Evolutionary conservation across 306 rosid species (phyloP).

Genomic region (Fagus sylvatica): DNA sequence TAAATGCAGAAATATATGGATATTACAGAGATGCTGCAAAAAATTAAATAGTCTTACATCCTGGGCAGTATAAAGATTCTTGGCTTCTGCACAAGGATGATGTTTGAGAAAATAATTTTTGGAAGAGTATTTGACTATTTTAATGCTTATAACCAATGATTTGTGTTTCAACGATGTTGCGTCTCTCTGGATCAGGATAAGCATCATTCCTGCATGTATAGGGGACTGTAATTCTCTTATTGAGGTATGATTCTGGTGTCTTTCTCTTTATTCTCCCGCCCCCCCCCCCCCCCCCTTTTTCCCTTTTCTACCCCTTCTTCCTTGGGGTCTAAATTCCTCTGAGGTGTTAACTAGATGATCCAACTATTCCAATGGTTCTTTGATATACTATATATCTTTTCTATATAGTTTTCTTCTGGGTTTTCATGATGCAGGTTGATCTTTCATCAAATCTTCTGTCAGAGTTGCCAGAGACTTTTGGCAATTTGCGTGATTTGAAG

Average conservation of each 20-base stretch:
- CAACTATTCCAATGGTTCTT: background rate
- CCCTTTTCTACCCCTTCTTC: conserved; percentile 1
- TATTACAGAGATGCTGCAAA: background rate
- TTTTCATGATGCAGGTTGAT: conserved; percentile 53
- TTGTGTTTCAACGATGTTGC: background rate
- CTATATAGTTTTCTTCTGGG: conserved; percentile 13
- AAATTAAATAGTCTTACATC: background rate
- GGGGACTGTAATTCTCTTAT: conserved; percentile 77
- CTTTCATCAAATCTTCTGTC: conserved; percentile 77
- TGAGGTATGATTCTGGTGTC: conserved; percentile 53
- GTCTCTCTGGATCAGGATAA: conserved; percentile 57
- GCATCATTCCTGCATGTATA: conserved; percentile 44
- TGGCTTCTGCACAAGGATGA: too few relatives aligned
- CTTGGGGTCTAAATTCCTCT: background rate
- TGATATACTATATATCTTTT: background rate
- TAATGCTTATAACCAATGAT: background rate
- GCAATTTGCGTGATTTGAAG: conserved; percentile 71
- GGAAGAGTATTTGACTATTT: background rate
- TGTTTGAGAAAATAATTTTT: background rate
- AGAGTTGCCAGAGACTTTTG: conserved; percentile 73
- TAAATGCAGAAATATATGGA: background rate
- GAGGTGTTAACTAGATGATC: conserved; percentile 1
- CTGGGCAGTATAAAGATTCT: background rate
- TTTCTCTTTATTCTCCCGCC: background rate
- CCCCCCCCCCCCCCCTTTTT: background rate